phyloP scores from a whole-genome alignment of 208 protist genomes.

The Acanthamoeba culbertsoni region DNA sequence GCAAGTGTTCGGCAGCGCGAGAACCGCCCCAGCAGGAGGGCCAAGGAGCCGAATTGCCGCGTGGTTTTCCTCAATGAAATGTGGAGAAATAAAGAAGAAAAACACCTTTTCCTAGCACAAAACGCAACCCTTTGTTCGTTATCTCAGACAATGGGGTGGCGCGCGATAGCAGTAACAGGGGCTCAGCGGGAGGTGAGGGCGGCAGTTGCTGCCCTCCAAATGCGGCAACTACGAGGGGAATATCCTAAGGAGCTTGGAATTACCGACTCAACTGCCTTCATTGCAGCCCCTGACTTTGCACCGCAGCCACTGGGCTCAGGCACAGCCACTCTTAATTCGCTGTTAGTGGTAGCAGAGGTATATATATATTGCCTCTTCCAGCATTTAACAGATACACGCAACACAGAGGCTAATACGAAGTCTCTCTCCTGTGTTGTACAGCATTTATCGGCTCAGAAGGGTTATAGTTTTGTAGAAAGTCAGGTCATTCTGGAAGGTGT shows the following conservation, averaged over 20 bases:
- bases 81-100: not conserved
- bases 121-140: not conserved
- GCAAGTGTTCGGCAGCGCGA: not conserved
- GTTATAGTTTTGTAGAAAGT: slow-evolving; percentile 51
- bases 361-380: not conserved
- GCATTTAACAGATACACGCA: not conserved
- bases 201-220: not conserved
- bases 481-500: not conserved
- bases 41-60: not conserved
- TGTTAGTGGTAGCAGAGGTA: slow-evolving; percentile 49
- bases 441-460: slow-evolving; percentile 45
- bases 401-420: not conserved
- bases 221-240: not conserved
- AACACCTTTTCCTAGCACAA: not conserved
- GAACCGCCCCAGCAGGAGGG: not conserved
- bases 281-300: not conserved
- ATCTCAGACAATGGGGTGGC: not conserved
- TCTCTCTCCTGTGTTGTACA: not conserved
- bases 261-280: not conserved
- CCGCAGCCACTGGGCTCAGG: not conserved
- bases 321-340: slow-evolving; percentile 45
- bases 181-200: not conserved
- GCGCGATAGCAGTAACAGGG: not conserved
- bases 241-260: not conserved
- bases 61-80: not conserved